phyloP scores from a whole-genome alignment of 495 filamentous ascomycete genomes.

The Hapsidospora chrysogenum region DNA sequence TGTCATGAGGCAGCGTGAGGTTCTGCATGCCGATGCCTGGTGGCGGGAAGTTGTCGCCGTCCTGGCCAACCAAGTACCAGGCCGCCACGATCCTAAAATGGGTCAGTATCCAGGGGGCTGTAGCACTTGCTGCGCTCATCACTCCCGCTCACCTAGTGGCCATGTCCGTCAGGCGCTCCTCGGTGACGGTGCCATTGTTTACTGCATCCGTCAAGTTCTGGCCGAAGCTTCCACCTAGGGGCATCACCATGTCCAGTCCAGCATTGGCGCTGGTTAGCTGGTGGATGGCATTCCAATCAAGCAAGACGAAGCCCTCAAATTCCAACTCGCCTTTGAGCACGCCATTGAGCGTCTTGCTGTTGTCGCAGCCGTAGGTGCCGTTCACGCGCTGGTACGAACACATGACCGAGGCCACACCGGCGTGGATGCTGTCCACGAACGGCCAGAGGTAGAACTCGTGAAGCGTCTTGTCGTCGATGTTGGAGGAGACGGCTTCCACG shows the following conservation, averaged over 20 bases:
- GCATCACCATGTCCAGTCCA: conserved; percentile 49
- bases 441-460: conserved; percentile 63
- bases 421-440: conserved; percentile 47
- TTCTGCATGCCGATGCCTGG: conserved; percentile 29
- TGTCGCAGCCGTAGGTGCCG: conserved; percentile 47
- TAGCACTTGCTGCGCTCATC: too few relatives aligned
- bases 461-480: conserved; percentile 50
- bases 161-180: conserved; percentile 36
- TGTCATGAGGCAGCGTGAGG: conserved; percentile 34
- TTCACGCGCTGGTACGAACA: conserved; percentile 56
- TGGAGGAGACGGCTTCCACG: conserved; percentile 36
- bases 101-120: background rate
- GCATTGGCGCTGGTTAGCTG: conserved; percentile 34
- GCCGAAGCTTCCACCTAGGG: conserved; percentile 23
- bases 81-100: conserved; percentile 35
- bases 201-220: conserved; percentile 25
- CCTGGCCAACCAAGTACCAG: conserved; percentile 41
- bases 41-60: conserved; percentile 29
- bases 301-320: conserved; percentile 48
- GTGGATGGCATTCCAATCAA: conserved; percentile 48
- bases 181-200: conserved; percentile 28
- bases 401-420: conserved; percentile 46
- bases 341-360: conserved; percentile 42
- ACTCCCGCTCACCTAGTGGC: conserved; percentile 16
- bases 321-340: conserved; percentile 49